Evolutionary conservation across 768 basidiomycete genomes (phyloP).

Genomic region (Sporobolomyces roseus): DNA sequence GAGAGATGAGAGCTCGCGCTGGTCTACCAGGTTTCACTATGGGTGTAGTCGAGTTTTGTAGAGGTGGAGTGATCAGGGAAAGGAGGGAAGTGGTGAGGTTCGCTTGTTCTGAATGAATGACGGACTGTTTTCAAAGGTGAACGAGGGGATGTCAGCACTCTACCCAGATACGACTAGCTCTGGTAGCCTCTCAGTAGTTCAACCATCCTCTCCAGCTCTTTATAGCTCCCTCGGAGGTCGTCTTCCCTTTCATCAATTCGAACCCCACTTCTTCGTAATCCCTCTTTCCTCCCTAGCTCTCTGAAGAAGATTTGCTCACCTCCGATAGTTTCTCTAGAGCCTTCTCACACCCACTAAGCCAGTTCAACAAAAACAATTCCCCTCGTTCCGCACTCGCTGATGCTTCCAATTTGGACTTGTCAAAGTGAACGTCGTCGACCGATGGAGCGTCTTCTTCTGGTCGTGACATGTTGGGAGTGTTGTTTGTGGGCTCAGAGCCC

Average conservation of each 20-base stretch:
- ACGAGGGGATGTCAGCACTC: not conserved
- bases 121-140: constrained; percentile 54
- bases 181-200: not conserved
- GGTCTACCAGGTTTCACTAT: constrained; percentile 86
- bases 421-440: constrained; percentile 22
- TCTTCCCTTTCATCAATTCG: not conserved
- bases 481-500: not conserved
- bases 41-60: constrained; percentile 41
- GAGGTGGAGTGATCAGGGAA: constrained; percentile 63
- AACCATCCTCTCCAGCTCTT: too few species aligned
- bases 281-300: not conserved
- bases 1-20: constrained; percentile 68
- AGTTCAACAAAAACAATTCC: constrained; percentile 78
- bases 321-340: constrained; percentile 55
- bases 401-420: constrained; percentile 22
- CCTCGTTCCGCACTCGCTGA: constrained; percentile 62
- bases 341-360: constrained; percentile 67
- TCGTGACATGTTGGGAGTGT: not conserved
- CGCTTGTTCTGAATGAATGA: constrained; percentile 63
- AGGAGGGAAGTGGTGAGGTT: constrained; percentile 63
- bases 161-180: not conserved
- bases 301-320: constrained; percentile 49
- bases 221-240: not conserved
- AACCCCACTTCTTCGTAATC: constrained; percentile 8
- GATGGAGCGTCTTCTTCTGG: not conserved